These are phyloP conservation scores for Pyricularia sp. DNA, from an alignment of 2,329 filamentous ascomycete species.

Conservation along the genomic window DNA sequence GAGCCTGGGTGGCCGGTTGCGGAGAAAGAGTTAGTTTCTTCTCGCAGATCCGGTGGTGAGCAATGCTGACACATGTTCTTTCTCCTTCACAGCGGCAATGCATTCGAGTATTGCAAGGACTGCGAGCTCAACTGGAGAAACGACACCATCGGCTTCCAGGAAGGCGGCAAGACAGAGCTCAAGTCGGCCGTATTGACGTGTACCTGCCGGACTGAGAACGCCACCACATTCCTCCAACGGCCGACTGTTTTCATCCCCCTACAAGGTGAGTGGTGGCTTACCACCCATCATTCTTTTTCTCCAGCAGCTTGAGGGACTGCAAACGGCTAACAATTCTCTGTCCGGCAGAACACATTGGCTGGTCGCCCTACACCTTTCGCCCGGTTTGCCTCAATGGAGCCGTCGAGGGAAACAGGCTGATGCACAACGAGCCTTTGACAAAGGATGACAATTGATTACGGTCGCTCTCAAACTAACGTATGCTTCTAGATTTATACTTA, in stretches of 20 bases:
- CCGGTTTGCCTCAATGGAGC: neutral
- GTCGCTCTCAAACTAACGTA: neutral
- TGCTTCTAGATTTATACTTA: neutral
- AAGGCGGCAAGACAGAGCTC: neutral
- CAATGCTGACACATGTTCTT: neutral
- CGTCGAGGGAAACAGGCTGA: neutral
- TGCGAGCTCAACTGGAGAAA: neutral
- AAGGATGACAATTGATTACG: neutral
- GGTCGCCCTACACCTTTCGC: neutral
- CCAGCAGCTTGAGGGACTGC: neutral
- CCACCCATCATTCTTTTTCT: neutral
- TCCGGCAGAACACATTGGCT: neutral
- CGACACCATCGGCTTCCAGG: neutral
- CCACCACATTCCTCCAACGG: neutral
- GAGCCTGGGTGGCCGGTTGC: neutral
- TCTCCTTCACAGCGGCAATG: neutral
- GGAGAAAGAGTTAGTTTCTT: neutral
- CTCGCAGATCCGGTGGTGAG: too few relatives aligned
- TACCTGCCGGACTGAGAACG: neutral
- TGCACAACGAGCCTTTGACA: neutral
- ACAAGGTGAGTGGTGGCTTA: neutral
- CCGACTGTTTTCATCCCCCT: neutral
- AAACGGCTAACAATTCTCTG: neutral
- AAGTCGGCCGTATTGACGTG: neutral
- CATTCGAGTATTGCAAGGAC: slow-evolving; percentile 2